Conservation (phyloP, 2,329 filamentous ascomycete genomes). For the Verticillium zaregamsianum region DNA sequence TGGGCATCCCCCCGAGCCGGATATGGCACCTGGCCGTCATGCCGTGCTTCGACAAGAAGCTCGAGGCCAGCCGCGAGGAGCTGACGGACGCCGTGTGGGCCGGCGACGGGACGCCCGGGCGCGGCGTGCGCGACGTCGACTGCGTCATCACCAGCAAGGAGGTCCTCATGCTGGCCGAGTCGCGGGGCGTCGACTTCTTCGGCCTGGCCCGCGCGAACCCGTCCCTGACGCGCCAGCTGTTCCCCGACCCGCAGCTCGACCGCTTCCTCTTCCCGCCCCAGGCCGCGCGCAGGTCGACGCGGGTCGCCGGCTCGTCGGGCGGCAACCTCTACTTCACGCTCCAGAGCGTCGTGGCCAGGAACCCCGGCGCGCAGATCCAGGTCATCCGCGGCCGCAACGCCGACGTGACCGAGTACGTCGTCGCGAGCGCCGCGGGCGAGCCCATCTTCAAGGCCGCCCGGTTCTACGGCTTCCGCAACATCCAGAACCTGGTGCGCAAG, state of each 20-base stretch:
- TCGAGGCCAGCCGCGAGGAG: conserved; percentile 91
- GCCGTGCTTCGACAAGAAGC: conserved; percentile 99
- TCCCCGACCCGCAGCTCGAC: conserved; percentile 69
- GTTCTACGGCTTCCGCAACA: conserved; percentile 97
- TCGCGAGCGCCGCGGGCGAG: conserved; percentile 53
- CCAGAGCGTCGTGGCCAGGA: conserved; percentile 63
- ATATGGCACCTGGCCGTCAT: conserved; percentile 96
- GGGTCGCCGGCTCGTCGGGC: conserved; percentile 73
- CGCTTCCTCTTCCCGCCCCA: conserved; percentile 68
- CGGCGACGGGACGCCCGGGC: conserved; percentile 39
- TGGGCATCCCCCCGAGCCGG: conserved; percentile 68
- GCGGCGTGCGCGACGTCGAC: conserved; percentile 80
- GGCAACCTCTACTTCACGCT: conserved; percentile 87
- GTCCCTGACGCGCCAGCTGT: conserved; percentile 46
- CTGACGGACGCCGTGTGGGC: conserved; percentile 78
- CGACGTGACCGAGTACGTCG: conserved; percentile 82
- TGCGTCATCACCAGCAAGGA: conserved; percentile 98
- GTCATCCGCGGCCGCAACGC: conserved; percentile 76
- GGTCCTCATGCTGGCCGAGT: conserved; percentile 81
- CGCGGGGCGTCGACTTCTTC: conserved; percentile 74
- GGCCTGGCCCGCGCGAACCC: conserved; percentile 55
- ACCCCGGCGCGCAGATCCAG: conserved; percentile 69
- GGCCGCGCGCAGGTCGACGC: conserved; percentile 37
- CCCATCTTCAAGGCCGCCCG: conserved; percentile 75
- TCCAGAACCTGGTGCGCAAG: conserved; percentile 93